Conservation (phyloP, 2,329 filamentous ascomycete genomes). For the Mollisiaceae sp. region DNA sequence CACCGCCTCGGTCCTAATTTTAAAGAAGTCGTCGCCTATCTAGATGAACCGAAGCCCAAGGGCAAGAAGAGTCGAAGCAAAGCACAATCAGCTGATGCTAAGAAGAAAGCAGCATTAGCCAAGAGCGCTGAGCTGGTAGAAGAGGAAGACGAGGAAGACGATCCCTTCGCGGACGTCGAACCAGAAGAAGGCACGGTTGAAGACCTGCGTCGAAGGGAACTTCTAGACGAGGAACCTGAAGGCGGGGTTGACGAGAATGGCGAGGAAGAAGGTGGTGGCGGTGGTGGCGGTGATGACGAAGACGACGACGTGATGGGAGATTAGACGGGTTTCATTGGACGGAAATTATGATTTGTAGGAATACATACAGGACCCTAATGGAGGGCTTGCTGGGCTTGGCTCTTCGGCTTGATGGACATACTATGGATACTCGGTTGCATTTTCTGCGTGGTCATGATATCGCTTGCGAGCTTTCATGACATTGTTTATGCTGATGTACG, state of each 20-base stretch:
- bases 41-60: slow-evolving; percentile 71
- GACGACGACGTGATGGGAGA: slow-evolving; percentile 52
- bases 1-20: slow-evolving; percentile 82
- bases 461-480: neutral
- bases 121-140: slow-evolving; percentile 38
- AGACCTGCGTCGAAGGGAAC: slow-evolving; percentile 59
- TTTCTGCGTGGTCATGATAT: neutral
- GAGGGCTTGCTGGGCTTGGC: neutral
- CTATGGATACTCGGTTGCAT: slow-evolving; percentile 1
- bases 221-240: slow-evolving; percentile 56
- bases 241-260: slow-evolving; percentile 46
- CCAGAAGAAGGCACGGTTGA: slow-evolving; percentile 64
- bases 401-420: neutral
- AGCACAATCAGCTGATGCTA: slow-evolving; percentile 48
- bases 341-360: neutral
- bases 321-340: slow-evolving; percentile 31
- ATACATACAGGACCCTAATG: neutral
- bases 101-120: slow-evolving; percentile 48
- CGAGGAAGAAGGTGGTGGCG: slow-evolving; percentile 40
- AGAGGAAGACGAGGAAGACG: slow-evolving; percentile 40
- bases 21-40: slow-evolving; percentile 79
- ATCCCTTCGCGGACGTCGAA: slow-evolving; percentile 54
- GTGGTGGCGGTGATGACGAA: slow-evolving; percentile 38
- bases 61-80: slow-evolving; percentile 45
- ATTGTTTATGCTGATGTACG: neutral